Conservation (phyloP, 108 stramenopile species). For the Aurantiochytrium sp. region DNA sequence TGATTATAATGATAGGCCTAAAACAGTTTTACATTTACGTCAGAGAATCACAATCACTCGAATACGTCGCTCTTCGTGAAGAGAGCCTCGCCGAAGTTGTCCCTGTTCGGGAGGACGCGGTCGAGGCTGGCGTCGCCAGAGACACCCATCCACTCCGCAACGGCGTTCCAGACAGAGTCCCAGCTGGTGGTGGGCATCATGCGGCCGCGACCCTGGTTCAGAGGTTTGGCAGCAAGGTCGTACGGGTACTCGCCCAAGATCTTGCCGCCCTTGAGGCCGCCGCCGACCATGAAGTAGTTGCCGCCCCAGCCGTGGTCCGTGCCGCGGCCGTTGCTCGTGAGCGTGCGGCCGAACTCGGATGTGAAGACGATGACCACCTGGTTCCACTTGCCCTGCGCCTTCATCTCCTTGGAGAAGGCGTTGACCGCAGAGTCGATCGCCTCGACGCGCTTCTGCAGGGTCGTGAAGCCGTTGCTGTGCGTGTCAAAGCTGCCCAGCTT, state of each 20-base stretch:
- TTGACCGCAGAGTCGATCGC: slow-evolving; percentile 55
- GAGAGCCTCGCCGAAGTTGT: neutral
- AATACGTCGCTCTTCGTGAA: no score
- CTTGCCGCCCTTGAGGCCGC: slow-evolving; percentile 49
- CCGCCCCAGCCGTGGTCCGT: slow-evolving; percentile 76
- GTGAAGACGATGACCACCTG: slow-evolving; percentile 57
- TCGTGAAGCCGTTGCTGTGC: slow-evolving; percentile 46
- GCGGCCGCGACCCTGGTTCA: slow-evolving; percentile 50
- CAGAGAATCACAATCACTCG: no score
- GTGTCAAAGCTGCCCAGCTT: slow-evolving; percentile 63
- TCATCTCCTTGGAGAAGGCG: slow-evolving; percentile 58
- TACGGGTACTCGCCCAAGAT: slow-evolving; percentile 49
- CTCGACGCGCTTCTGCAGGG: slow-evolving; percentile 36
- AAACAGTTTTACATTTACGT: no score
- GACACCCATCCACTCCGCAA: slow-evolving; percentile 60
- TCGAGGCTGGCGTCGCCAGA: neutral
- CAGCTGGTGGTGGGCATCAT: slow-evolving; percentile 66
- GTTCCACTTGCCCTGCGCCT: slow-evolving; percentile 54
- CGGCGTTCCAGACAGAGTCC: slow-evolving; percentile 62
- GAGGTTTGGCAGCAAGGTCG: neutral
- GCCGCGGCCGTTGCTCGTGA: slow-evolving; percentile 59
- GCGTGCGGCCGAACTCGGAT: slow-evolving; percentile 66
- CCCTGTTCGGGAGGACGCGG: slow-evolving; percentile 17
- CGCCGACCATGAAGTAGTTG: slow-evolving; percentile 49
- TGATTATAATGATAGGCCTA: no score